Percentiles rank a stretch among this genome's conserved stretches.
These are phyloP conservation scores for Raphanus hybrid DNA, from an alignment of 441 rosid genomes.

Conservation along the genomic window DNA sequence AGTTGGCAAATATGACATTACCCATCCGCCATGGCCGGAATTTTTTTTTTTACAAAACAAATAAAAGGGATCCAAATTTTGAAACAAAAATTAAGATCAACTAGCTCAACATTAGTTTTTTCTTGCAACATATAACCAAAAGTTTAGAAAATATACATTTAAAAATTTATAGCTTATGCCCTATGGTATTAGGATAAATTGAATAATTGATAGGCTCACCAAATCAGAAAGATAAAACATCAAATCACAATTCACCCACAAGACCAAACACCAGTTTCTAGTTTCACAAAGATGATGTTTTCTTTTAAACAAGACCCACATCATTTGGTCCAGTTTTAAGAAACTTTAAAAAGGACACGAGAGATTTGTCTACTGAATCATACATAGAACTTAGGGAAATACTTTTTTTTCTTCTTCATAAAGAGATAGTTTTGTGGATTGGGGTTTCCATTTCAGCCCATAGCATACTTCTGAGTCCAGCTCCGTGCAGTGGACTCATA, in stretches of 20 bases:
- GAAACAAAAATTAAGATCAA: no score
- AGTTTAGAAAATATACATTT: no score
- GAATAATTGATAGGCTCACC: background rate
- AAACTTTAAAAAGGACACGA: conserved; percentile 21
- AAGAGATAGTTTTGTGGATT: conserved; percentile 27
- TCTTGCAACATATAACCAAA: no score
- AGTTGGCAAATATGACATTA: no score
- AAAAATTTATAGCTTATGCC: no score
- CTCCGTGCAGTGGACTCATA: conserved; percentile 62
- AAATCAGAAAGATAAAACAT: conserved; percentile 20
- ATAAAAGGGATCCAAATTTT: no score
- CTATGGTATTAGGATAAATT: background rate
- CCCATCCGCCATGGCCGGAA: no score
- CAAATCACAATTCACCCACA: conserved; percentile 30
- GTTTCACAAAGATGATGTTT: conserved; percentile 38
- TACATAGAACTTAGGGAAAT: conserved; percentile 37
- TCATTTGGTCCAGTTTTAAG: conserved; percentile 31
- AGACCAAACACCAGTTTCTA: conserved; percentile 25
- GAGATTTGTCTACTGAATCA: conserved; percentile 38
- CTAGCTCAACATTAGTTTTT: no score
- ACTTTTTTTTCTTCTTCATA: conserved; percentile 21
- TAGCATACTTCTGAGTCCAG: conserved; percentile 69
- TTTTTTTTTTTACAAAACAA: no score
- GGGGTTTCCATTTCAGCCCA: conserved; percentile 44
- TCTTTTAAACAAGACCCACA: conserved; percentile 32